These are phyloP conservation scores for Lepidopterella palustris DNA, from an alignment of 495 filamentous ascomycete species.

Conservation along the genomic window DNA sequence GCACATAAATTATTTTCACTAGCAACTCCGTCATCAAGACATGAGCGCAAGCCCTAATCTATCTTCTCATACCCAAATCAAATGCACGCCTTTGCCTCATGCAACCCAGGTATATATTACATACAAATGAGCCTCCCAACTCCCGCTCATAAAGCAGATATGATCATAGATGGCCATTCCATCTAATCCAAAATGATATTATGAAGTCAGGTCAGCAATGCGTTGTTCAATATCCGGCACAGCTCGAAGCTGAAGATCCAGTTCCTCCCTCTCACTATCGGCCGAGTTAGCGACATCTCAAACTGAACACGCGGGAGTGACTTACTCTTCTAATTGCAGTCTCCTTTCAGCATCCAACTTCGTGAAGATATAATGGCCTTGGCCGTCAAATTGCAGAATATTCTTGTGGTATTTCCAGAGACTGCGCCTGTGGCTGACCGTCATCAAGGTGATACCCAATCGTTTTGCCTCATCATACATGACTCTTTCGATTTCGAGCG, in stretches of 20 bases:
- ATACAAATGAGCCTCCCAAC: not conserved
- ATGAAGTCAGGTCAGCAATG: constrained; percentile 64
- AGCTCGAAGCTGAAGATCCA: constrained; percentile 74
- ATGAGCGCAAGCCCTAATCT: too few species aligned
- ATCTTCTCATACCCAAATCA: too few species aligned
- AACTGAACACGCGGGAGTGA: not conserved
- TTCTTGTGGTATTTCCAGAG: constrained; percentile 92
- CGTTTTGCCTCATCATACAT: constrained; percentile 97
- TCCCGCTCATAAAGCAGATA: not conserved
- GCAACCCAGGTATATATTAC: too few species aligned
- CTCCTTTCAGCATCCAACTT: constrained; percentile 82
- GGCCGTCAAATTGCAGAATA: constrained; percentile 94
- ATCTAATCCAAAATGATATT: not conserved
- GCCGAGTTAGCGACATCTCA: not conserved
- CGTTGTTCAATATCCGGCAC: constrained; percentile 84
- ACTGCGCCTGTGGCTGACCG: constrained; percentile 82
- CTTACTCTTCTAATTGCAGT: constrained; percentile 76
- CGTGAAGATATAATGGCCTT: constrained; percentile 86
- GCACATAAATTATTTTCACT: too few species aligned
- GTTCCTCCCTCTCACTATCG: constrained; percentile 80
- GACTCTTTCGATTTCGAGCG: constrained; percentile 83
- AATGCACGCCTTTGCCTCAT: too few species aligned
- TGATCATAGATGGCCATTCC: not conserved
- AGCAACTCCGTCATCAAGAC: too few species aligned
- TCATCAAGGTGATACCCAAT: constrained; percentile 90